Evolutionary conservation across 2,329 filamentous ascomycete genomes (phyloP), one percentile per base, ranked within the genome.

Genomic region (Fusarium newnesense): DNA sequence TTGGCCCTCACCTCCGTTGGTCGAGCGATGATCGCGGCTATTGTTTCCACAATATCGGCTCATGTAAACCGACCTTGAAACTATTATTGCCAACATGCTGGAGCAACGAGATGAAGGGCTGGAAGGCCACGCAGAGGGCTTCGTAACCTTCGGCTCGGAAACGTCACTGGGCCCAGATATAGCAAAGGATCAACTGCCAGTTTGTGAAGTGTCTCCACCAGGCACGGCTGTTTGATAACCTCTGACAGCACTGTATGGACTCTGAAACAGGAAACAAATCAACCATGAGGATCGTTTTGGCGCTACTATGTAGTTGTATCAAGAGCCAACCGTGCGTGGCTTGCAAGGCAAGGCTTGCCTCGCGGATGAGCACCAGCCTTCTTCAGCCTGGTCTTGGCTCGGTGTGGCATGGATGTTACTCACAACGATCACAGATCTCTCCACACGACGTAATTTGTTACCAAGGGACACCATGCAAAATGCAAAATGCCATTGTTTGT

Each of bases 251-350:
- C 54, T 50, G 65, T 50, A 69, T 40, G 58, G 63, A 56, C 56
- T 77, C 73, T 77, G 76, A 77, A 77, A 77, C 76, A 58, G 69
- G 59, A 58, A 57, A 64, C 63, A 73, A 74, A 78, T 78, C 73
- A 70, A 69, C 49, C 32, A 40, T 37, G 57, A 52, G 57, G 67
- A 76, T 76, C 74, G 67, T 65, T 75, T 64, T 66, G 46, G 59
- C 67, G 63, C 61, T 74, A 50, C 46, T 32, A 49, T 24, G 21
- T 19, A 70, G 56, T 42, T 57, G 65, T 52, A 37, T 64, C 40
- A 62, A 62, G 52, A 37, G 42, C 53, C 42, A 26, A 57, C 64
- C 60, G 46, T 46, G 40, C 59, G 62, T 64, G 68, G 44, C 64
- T 71, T 75, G 47, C 73, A 67, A 76, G 64, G 52, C 65, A 66